These are phyloP conservation scores for Plasmodium cynomolgi DNA, from an alignment of 169 alveolate genomes.

Conservation along the genomic window DNA sequence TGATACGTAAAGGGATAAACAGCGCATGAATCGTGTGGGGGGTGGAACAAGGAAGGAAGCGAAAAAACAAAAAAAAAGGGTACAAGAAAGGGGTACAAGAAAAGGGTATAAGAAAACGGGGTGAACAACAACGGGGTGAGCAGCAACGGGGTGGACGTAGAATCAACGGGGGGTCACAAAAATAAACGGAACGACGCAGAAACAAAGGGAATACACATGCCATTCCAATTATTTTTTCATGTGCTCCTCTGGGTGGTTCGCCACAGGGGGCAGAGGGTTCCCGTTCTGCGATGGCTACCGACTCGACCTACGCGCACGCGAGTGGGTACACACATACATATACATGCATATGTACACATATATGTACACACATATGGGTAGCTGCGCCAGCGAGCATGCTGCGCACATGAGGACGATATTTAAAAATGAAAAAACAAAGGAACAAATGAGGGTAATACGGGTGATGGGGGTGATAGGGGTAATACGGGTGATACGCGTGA, in stretches of 20 bases:
- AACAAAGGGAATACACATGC: neutral
- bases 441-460: neutral
- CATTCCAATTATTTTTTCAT: neutral
- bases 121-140: neutral
- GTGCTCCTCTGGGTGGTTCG: neutral
- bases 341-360: neutral
- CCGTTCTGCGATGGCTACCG: neutral
- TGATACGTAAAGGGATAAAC: neutral
- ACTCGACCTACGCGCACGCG: neutral
- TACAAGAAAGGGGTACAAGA: neutral
- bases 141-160: neutral
- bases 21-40: neutral
- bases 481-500: neutral
- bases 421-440: slow-evolving; percentile 3
- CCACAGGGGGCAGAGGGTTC: neutral
- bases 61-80: neutral
- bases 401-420: neutral
- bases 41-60: neutral
- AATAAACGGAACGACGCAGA: neutral
- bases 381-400: neutral
- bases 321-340: neutral
- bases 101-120: neutral
- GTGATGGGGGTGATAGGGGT: neutral
- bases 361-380: neutral
- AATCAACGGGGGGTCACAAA: neutral